Evolutionary conservation across 2,329 filamentous ascomycete genomes (phyloP).

Genomic region (Lachnellula subtilissima): DNA sequence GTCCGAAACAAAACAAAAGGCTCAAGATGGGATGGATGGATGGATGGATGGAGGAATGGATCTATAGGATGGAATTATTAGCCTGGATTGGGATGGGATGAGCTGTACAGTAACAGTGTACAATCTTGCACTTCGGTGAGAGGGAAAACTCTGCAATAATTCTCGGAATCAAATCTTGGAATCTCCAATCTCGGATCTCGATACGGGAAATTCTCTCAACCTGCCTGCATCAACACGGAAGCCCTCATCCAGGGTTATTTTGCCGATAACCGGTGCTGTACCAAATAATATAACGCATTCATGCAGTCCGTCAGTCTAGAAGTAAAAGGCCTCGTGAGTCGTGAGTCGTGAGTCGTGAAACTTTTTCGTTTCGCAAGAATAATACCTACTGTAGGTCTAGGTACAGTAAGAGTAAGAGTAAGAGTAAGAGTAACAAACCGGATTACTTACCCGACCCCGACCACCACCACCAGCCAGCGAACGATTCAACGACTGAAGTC

Average conservation of each 20-base stretch:
- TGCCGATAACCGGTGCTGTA: not conserved
- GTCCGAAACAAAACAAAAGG: not conserved
- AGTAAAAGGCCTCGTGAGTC: too few relatives aligned
- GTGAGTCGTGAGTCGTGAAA: not conserved
- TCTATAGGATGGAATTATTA: too few relatives aligned
- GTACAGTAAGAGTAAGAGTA: too few relatives aligned
- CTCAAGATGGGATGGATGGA: not conserved
- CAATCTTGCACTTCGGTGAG: too few relatives aligned
- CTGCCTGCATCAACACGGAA: not conserved
- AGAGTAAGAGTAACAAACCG: too few relatives aligned
- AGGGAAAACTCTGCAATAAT: too few relatives aligned
- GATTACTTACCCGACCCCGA: too few relatives aligned
- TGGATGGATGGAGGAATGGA: not conserved
- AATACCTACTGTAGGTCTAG: too few relatives aligned
- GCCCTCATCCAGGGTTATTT: not conserved
- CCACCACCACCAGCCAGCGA: too few relatives aligned
- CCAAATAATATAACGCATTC: not conserved
- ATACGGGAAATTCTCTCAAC: not conserved
- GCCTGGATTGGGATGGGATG: too few relatives aligned
- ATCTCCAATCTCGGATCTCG: not conserved
- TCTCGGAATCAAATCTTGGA: too few relatives aligned
- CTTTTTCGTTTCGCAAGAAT: not conserved
- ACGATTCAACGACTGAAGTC: not conserved
- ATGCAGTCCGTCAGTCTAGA: not conserved
- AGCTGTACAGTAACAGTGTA: too few relatives aligned